Base-by-base conservation (phyloP, 495 filamentous ascomycete species). In the Penicillium salamii region DNA sequence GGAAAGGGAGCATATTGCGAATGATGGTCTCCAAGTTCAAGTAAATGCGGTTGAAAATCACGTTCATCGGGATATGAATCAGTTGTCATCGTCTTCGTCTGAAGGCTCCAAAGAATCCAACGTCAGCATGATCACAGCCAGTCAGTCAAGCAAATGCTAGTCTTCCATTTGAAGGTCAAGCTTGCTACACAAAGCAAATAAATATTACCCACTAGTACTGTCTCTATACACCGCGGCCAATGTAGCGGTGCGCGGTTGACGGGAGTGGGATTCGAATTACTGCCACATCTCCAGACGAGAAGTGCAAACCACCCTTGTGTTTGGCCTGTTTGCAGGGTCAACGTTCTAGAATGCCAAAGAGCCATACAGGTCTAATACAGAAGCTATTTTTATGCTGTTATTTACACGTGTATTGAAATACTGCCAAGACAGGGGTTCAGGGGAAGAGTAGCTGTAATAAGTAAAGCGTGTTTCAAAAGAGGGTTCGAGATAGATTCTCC, bases 401-500 rank as follows among this genome's bases (percentile, higher is more conserved):
- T 53, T 53, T 53, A 53, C 43, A 31, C 1, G 0, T 29, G 50
- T 47, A 53, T 23, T 19, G 31, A 23, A 53, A 13, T 46, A 53
- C 42, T 47, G 36, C 43, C 36, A 53, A 47, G 43, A 53, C 17
- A 53, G 0, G 26, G 50, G 20, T 42, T 47, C 44, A 32, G 23
- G 39, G 46, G 34, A 15, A 24, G 34, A 38, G 21, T 54, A 54
- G 21, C 45, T 14, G 18, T 49, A 50, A 54, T 46, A 54, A 41
- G 53, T 38, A 55, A 46, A 55, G 53, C 36, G 53, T 24, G 37
- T 50, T 55, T 55, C 28, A 21, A 50, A 32, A 50, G 47, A 50
- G 47, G 46, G 19, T 36, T 50, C 24, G 46, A 50, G 53, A 55
- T 36, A 55, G 53, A 55, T 42, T 55, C 53, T 55, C 52, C 24